phyloP scores from a whole-genome alignment of 169 alveolate genomes.

The Plasmodium gallinaceum region DNA sequence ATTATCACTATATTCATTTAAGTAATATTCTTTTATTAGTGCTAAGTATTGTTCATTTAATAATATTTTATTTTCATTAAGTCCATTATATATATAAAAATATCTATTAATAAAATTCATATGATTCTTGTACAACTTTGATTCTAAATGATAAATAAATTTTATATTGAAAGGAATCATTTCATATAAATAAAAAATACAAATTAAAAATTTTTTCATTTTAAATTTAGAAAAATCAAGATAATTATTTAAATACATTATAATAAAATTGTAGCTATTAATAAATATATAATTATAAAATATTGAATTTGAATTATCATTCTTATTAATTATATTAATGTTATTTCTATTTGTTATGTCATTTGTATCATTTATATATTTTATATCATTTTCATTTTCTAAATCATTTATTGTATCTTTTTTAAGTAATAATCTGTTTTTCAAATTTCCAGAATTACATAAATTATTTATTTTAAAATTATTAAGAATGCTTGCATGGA shows the following conservation, averaged over 20 bases:
- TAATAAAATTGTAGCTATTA: slow-evolving; percentile 1
- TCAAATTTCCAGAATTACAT: not conserved
- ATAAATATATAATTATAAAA: not conserved
- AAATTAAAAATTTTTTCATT: slow-evolving; percentile 4
- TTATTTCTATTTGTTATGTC: not conserved
- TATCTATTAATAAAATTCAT: slow-evolving; percentile 5
- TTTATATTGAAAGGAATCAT: not conserved
- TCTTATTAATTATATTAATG: not conserved
- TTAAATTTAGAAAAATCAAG: slow-evolving; percentile 6
- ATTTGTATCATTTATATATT: not conserved
- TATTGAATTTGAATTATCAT: not conserved
- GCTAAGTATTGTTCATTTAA: not conserved
- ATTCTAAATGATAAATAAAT: slow-evolving; percentile 20
- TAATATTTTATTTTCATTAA: not conserved
- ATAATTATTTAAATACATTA: slow-evolving; percentile 13
- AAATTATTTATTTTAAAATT: not conserved
- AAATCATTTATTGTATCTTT: not conserved
- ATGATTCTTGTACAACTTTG: slow-evolving; percentile 3
- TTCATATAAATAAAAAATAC: slow-evolving; percentile 10
- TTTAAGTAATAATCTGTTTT: not conserved
- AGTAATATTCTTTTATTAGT: not conserved
- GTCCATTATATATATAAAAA: slow-evolving; percentile 27
- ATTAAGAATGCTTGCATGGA: not conserved
- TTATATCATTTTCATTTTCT: not conserved
- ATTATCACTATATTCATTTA: not conserved